These are phyloP conservation scores for Heterobasidion irregulare DNA, from an alignment of 1,284 basidiomycete species.

Conservation along the genomic window DNA sequence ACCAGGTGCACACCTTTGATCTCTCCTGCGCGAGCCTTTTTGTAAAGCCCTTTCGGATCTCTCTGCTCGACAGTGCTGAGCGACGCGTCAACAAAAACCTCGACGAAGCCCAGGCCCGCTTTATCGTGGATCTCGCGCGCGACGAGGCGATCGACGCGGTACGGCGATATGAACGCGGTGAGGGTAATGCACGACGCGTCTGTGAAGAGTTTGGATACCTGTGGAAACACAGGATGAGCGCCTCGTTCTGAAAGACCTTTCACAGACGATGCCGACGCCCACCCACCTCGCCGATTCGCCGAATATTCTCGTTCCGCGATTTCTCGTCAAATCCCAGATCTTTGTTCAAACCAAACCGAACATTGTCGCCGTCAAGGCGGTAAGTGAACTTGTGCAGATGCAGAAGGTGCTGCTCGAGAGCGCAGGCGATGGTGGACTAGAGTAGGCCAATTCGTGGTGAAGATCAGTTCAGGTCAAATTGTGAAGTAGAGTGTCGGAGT, in stretches of 20 bases:
- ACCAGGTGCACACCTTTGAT: constrained; percentile 72
- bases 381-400: constrained; percentile 84
- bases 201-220: constrained; percentile 94
- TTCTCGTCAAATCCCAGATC: constrained; percentile 96
- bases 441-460: constrained; percentile 8
- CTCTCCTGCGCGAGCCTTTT: constrained; percentile 92
- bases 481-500: constrained; percentile 7
- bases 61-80: constrained; percentile 83
- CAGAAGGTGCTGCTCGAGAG: constrained; percentile 93
- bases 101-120: constrained; percentile 76
- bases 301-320: constrained; percentile 95
- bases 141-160: constrained; percentile 77
- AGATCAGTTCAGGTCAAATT: constrained; percentile 4
- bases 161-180: constrained; percentile 99
- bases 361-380: constrained; percentile 94
- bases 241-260: not conserved
- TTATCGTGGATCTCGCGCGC: constrained; percentile 81
- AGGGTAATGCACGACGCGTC: constrained; percentile 82
- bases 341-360: constrained; percentile 96
- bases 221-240: not conserved
- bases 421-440: constrained; percentile 95
- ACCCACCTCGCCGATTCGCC: constrained; percentile 89
- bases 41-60: constrained; percentile 98
- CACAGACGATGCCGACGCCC: not conserved
- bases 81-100: constrained; percentile 94